These are phyloP conservation scores for Clonostachys chloroleuca DNA, from an alignment of 2,329 filamentous ascomycete species.

Conservation along the genomic window DNA sequence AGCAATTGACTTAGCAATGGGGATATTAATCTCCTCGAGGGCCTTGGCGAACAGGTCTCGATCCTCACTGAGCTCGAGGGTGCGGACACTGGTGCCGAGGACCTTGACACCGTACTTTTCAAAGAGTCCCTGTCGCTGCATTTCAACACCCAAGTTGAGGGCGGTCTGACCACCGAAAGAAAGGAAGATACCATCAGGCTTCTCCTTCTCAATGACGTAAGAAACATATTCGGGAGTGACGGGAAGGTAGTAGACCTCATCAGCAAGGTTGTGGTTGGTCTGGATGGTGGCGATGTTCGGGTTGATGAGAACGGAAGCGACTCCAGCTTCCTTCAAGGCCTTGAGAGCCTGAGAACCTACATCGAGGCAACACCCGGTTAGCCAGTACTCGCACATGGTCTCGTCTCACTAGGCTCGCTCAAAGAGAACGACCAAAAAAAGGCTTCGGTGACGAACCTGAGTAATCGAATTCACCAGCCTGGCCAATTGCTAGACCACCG, in stretches of 20 bases:
- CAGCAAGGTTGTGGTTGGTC: constrained; percentile 91
- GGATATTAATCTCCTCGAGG: constrained; percentile 94
- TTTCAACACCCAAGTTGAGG: constrained; percentile 92
- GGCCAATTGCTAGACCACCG: constrained; percentile 92
- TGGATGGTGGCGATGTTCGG: constrained; percentile 98
- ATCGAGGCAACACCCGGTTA: constrained; percentile 2
- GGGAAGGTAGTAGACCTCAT: constrained; percentile 97
- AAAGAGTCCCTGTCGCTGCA: constrained; percentile 94
- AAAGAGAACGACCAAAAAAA: background rate
- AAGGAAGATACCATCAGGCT: constrained; percentile 94
- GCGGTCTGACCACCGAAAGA: constrained; percentile 97
- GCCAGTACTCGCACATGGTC: constrained; percentile 3
- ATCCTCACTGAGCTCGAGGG: constrained; percentile 91
- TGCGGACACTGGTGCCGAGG: constrained; percentile 90
- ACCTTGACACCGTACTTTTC: constrained; percentile 95
- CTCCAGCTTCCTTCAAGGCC: constrained; percentile 91
- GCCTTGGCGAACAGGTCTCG: constrained; percentile 95
- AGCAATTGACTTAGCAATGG: constrained; percentile 93
- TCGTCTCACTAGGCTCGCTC: background rate
- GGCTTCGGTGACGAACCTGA: constrained; percentile 63
- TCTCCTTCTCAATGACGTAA: constrained; percentile 94
- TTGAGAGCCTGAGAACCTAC: constrained; percentile 93
- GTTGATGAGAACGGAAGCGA: constrained; percentile 90
- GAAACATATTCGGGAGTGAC: constrained; percentile 97
- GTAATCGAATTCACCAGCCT: constrained; percentile 98